Base-by-base conservation (phyloP, 2,329 filamentous ascomycete species). In the Colletotrichum australisinense region DNA sequence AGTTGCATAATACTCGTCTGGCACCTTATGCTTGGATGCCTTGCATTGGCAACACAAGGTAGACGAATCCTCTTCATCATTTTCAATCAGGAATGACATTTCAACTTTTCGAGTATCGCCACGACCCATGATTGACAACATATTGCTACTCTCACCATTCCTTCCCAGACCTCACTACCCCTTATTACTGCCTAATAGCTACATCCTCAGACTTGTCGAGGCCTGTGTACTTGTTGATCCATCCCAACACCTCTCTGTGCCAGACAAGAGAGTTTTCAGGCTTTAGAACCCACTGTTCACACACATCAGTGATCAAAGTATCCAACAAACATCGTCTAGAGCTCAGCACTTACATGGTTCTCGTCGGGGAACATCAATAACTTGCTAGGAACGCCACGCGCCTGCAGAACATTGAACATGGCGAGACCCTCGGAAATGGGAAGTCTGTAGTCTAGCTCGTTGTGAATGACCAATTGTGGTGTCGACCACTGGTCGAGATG, bases 251-350 rank as follows among this genome's bases (percentile, higher is more conserved):
- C 71, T 95, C 93, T 69, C 89, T 89, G 79, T 98, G 95, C 97
- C 97, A 98, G 24, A 97, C 88, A 22, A 98, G 85, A 4, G 92
- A 93, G 81, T 98, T 98, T 83, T 98, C 96, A 0, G 93, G 94
- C 81, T 98, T 97, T 67, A 98, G 80, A 4, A 98, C 95, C 94
- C 94, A 92, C 89, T 91, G 63, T 55, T 30, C n/a, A 14, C 5
- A 16, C 57, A 22, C 52, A 49, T 59, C 49, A 74, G 73, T 74
- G 87, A 87, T 49, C 24, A 9, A 5, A 2, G 0, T 42, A 42
- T 0, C 14, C 0, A 35, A 19, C 12, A 24, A 49, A 46, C 24
- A 1, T 14, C 14, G 9, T 28, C 32, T 19, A 22, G 7, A 12
- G 4, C 11, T 28, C 3, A 22, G 26, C 35, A 81, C 85, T 81